Conservation (phyloP, 306 rosid genomes). For the Cotoneaster glaucophyllus region DNA sequence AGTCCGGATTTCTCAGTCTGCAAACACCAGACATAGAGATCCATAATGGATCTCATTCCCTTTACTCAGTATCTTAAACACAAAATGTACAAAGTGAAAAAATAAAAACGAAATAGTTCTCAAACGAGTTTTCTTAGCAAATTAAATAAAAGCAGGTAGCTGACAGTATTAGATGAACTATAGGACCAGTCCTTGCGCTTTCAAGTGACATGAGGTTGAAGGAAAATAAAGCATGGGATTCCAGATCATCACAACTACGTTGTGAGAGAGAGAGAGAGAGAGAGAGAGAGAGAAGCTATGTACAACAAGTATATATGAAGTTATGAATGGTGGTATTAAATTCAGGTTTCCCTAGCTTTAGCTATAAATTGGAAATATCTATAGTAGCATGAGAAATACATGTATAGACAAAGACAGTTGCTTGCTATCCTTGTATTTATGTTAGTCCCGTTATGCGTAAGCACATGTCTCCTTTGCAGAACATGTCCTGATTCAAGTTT, state of each 20-base stretch:
- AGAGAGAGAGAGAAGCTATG: background rate
- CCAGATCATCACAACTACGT: conserved; percentile 33
- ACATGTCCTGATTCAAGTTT: conserved; percentile 65
- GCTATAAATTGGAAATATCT: too few relatives aligned
- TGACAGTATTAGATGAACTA: background rate
- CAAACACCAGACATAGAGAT: too few relatives aligned
- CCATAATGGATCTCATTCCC: too few relatives aligned
- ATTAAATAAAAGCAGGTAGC: background rate
- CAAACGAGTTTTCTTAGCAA: background rate
- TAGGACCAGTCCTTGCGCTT: conserved; percentile 8
- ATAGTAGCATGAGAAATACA: conserved; percentile 24
- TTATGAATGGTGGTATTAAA: conserved; percentile 29
- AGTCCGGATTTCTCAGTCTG: too few relatives aligned
- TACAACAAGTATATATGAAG: background rate
- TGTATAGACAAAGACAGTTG: conserved; percentile 77
- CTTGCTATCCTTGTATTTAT: conserved; percentile 48
- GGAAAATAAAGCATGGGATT: conserved; percentile 30
- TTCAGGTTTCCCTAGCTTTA: conserved; percentile 45
- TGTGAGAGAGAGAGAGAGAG: conserved; percentile 1
- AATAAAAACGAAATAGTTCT: too few relatives aligned
- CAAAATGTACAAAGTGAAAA: background rate
- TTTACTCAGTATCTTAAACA: background rate
- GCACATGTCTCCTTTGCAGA: conserved; percentile 62
- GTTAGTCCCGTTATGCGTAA: conserved; percentile 53
- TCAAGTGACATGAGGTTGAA: conserved; percentile 27